Evolutionary conservation across 441 rosid species (phyloP).

Genomic region (Adansonia rubrostipa): DNA sequence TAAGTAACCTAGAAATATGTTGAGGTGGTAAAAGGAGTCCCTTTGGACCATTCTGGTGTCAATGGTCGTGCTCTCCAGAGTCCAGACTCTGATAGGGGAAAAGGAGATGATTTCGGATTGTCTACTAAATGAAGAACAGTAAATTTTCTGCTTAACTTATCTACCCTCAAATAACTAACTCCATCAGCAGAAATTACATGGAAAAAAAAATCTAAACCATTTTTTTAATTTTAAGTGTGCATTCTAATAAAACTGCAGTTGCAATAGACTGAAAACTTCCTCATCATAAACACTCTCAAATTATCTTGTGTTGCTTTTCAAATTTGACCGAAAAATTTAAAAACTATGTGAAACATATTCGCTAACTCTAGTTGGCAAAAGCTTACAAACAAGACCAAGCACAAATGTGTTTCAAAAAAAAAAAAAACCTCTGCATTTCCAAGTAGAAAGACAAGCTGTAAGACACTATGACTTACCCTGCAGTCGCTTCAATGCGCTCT

Average conservation of each 20-base stretch:
- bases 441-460: constrained; percentile 1
- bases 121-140: background rate
- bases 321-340: background rate
- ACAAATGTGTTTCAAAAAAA: background rate
- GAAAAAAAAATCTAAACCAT: background rate
- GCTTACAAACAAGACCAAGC: background rate
- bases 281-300: background rate
- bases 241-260: background rate
- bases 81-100: background rate
- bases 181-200: background rate
- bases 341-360: background rate
- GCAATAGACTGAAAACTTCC: background rate
- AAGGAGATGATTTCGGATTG: background rate
- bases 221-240: background rate
- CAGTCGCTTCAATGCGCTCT: constrained; percentile 80
- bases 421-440: background rate
- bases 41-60: background rate
- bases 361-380: background rate
- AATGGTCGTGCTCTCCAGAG: background rate
- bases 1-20: background rate
- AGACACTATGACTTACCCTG: constrained; percentile 54
- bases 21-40: background rate
- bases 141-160: background rate
- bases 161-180: background rate
- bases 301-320: background rate